A percentile compares a stretch with the other conserved stretches of the same genome.
phyloP scores from a whole-genome alignment of 2,329 filamentous ascomycete species.

The Penicillium sp. region DNA sequence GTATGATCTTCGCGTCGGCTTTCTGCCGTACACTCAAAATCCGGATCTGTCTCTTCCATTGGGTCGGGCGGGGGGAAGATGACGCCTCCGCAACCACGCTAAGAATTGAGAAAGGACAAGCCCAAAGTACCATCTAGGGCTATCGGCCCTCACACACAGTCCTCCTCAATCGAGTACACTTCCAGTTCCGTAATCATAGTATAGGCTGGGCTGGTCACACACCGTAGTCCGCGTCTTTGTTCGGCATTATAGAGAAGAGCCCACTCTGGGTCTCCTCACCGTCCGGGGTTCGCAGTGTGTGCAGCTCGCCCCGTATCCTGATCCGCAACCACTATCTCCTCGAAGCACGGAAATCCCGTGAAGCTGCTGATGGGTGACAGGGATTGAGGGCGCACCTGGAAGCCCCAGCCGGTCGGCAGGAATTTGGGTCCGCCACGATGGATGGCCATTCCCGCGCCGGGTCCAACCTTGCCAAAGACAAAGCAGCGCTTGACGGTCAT shows the following conservation, averaged over 20 bases:
- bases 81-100: neutral
- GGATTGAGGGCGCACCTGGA: slow-evolving; percentile 37
- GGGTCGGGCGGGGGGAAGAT: neutral
- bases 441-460: slow-evolving; percentile 47
- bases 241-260: slow-evolving; percentile 54
- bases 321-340: slow-evolving; percentile 39
- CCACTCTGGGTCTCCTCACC: slow-evolving; percentile 52
- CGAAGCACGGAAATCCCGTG: slow-evolving; percentile 45
- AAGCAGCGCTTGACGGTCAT: slow-evolving; percentile 46
- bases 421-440: no score
- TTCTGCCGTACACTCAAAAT: neutral
- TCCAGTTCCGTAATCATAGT: slow-evolving; percentile 42
- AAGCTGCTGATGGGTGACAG: slow-evolving; percentile 36
- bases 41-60: neutral
- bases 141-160: slow-evolving; percentile 2
- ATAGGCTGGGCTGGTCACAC: slow-evolving; percentile 53
- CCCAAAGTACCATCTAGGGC: neutral
- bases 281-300: slow-evolving; percentile 34
- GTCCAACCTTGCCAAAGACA: slow-evolving; percentile 46
- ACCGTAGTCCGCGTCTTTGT: slow-evolving; percentile 56
- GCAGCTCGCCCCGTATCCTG: slow-evolving; percentile 34
- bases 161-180: slow-evolving; percentile 14
- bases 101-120: neutral
- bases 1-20: neutral
- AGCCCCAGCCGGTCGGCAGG: no score